Conservation (phyloP, 768 basidiomycete species). For the Pholiota microspora region DNA sequence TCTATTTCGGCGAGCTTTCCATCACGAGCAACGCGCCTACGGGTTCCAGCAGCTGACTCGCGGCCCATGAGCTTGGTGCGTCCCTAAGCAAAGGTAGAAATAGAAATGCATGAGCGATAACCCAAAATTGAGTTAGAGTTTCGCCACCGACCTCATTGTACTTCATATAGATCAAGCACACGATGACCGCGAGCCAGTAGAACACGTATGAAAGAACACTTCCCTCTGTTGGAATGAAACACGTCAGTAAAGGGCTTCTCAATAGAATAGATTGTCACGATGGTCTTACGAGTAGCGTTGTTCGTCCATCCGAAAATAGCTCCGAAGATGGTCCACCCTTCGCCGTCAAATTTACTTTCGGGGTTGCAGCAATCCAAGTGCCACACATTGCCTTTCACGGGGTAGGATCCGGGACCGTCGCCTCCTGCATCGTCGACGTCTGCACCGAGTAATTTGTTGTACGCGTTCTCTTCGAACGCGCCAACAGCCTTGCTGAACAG, state of each 20-base stretch:
- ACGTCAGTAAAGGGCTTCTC: background rate
- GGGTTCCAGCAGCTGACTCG: conserved; percentile 47
- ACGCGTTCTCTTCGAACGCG: conserved; percentile 68
- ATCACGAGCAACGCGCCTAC: conserved; percentile 13
- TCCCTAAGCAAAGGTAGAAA: conserved; percentile 37
- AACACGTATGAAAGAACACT: conserved; percentile 84
- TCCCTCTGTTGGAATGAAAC: conserved; percentile 45
- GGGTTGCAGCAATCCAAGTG: conserved; percentile 82
- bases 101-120: background rate
- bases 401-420: conserved; percentile 82
- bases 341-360: conserved; percentile 42
- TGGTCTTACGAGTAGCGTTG: conserved; percentile 61
- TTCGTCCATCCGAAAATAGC: conserved; percentile 91
- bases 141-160: conserved; percentile 45
- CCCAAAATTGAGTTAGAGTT: background rate
- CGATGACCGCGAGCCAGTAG: conserved; percentile 88
- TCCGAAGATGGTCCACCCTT: conserved; percentile 81
- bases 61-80: conserved; percentile 59
- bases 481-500: conserved; percentile 81
- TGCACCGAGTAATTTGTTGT: conserved; percentile 65
- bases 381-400: conserved; percentile 84
- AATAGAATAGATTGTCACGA: background rate
- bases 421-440: conserved; percentile 68
- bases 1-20: background rate
- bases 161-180: conserved; percentile 64